Evolutionary conservation across 768 basidiomycete species (phyloP).

Genomic region (Chalciporus sphaerocephalus): DNA sequence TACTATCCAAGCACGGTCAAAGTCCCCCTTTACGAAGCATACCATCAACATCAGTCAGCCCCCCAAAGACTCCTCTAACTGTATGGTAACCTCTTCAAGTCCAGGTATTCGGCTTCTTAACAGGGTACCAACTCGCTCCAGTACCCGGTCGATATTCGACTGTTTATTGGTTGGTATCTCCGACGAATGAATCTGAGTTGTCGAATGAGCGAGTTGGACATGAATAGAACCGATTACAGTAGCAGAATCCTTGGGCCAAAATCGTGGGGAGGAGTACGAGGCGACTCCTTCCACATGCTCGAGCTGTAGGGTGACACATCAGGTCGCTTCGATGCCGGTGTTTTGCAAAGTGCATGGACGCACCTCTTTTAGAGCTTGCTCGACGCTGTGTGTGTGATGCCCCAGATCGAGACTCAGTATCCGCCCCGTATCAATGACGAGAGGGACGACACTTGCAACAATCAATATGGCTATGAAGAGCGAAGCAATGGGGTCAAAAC

Average conservation of each 20-base stretch:
- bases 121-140: constrained; percentile 69
- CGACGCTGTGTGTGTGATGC: constrained; percentile 50
- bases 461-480: constrained; percentile 94
- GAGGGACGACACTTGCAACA: constrained; percentile 90
- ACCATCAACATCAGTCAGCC: not conserved
- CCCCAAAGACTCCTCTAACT: constrained; percentile 51
- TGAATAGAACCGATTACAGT: constrained; percentile 88
- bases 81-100: constrained; percentile 86
- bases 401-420: constrained; percentile 84
- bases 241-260: constrained; percentile 93
- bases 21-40: no score
- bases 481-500: constrained; percentile 97
- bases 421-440: constrained; percentile 89
- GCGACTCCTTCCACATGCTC: constrained; percentile 71
- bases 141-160: constrained; percentile 52
- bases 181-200: constrained; percentile 49
- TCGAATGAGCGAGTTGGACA: constrained; percentile 72
- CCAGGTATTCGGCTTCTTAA: constrained; percentile 72
- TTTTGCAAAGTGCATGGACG: constrained; percentile 15
- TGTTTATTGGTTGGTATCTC: constrained; percentile 34
- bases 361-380: constrained; percentile 62
- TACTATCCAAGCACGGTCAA: constrained; percentile 9
- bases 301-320: constrained; percentile 44
- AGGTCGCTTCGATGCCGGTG: not conserved
- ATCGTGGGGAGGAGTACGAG: constrained; percentile 76